A percentile compares a stretch with the other conserved stretches of the same genome.
Evolutionary conservation across 768 basidiomycete species (phyloP).

Genomic region (Calocybe indica): DNA sequence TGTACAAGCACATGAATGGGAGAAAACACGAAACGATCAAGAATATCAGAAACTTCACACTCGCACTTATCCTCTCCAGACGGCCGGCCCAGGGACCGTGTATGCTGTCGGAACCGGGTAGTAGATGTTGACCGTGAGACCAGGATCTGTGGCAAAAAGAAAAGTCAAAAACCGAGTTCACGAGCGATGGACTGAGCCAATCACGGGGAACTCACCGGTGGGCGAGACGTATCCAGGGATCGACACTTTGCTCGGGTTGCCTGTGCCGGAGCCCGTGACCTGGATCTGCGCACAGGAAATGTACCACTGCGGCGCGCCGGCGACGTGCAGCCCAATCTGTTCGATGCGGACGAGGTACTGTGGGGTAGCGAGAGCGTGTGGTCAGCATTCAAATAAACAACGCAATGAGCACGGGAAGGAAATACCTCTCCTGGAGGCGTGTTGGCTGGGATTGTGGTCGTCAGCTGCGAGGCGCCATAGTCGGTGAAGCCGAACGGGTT

Average conservation of each 20-base stretch:
- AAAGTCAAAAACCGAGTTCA: not conserved
- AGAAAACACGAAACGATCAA: too few species aligned
- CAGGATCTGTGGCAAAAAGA: constrained; percentile 21
- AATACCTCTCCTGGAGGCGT: constrained; percentile 24
- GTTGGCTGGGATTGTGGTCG: constrained; percentile 22
- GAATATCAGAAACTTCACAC: not conserved
- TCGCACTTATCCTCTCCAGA: constrained; percentile 10
- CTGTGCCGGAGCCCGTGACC: constrained; percentile 34
- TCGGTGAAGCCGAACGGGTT: constrained; percentile 18
- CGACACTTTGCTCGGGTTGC: constrained; percentile 36
- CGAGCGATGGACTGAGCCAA: not conserved
- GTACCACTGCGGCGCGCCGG: constrained; percentile 41
- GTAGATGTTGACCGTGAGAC: constrained; percentile 36
- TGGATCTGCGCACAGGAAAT: constrained; percentile 44
- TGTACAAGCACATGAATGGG: too few species aligned
- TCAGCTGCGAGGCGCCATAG: constrained; percentile 15
- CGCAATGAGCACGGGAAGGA: not conserved
- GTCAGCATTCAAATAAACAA: not conserved
- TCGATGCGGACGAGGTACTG: constrained; percentile 29
- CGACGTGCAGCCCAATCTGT: constrained; percentile 35
- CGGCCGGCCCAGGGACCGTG: constrained; percentile 14
- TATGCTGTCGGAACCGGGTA: constrained; percentile 25
- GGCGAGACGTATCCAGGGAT: constrained; percentile 42
- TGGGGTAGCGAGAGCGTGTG: not conserved
- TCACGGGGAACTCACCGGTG: constrained; percentile 15